Evolutionary conservation across 179 eudicot species (phyloP), one percentile per base, ranked within the genome.

Genomic region (Spergularia azorica): DNA sequence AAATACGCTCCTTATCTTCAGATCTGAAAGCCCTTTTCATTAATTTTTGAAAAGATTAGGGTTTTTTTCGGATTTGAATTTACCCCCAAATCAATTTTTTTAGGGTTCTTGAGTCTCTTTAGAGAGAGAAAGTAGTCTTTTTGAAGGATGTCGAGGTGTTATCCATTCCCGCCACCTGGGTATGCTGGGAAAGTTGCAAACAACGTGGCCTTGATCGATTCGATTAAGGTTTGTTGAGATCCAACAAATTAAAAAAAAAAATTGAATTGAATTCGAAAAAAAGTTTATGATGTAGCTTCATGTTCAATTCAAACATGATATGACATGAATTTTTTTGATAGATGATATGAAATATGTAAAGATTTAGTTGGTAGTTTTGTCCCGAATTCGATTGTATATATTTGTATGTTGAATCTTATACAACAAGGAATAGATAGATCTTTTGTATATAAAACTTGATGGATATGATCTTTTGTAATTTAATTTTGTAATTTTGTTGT

Each of bases 201-300:
- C 81, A 79, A 84, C 65, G 91, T 84, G 75, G 90, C 94, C 91
- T 90, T 92, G 95, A 89, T 92, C 95, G 87, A 82, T 73, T 90
- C 95, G 95, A 90, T 92, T 90, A 87, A 92, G 97, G 97, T 92
- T 92, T 85, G 97, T 92, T 85, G 87, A 86, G 82, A 79, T 71
- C 73, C 75, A 80, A 80, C 71, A 52, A 71, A 68, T 67, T 50
- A 63, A 69, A 77, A 60, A 69, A 77, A 60, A 57, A 39, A 2
- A 57, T 69, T 16, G 9, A 26, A 26, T 26, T 26, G 32, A 26
- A 26, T 17, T 39, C 57, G 43, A 38, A 15, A 39, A 6, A 17
- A 67, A 20, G 18, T 76, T 67, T 57, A 61, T 78, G 71, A 26
- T 26, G 32, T 79, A 56, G 50, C 56, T 75, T 75, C 46, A 13